Base-by-base conservation (phyloP, 352 stramenopile genomes). In the Stramenopiles sp. region DNA sequence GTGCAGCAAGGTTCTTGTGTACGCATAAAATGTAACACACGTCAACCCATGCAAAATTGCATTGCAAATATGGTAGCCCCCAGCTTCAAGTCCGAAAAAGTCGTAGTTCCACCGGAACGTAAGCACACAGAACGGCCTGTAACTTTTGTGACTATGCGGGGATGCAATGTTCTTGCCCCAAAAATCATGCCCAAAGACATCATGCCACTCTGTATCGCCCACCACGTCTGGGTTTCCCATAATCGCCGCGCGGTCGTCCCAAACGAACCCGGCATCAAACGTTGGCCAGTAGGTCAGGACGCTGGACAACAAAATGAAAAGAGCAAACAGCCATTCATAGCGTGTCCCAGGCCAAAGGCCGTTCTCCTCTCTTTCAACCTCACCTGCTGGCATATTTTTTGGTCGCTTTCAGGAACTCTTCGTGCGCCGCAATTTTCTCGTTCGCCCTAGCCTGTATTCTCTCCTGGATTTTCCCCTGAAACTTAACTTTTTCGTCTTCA, bases 161-260 rank as follows among this genome's bases (percentile, higher is more conserved):
- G 79, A 81, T 33, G 78, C 76, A 76, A 95, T 89, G 34, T 78
- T 25, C 1, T 82, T 80, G 2, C 88, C 88, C 89, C 89, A 95
- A 78, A 94, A 94, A 79, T 93, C 88, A 77, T 93, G 81, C n/a
- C 36, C 6, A 34, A 89, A 87, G 49, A 92, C 76, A 33, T 85
- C 80, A 30, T 43, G 68, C 73, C 82, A 81, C 4, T 76, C 71
- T 32, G 79, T 78, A 6, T 49, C 74, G 12, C 69, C 74, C 0
- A 74, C 32, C 6, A 86, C 80, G 79, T 92, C 86, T 0, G 33
- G 36, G 75, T 92, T 92, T n/a, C 33, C 25, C 2, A 87, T 34
- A 18, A 94, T 81, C 1, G 88, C 88, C 3, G 87, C 87, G 74
- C 88, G 84, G 77, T 95, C 89, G 80, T 95, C 88, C 88, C 88